Conservation (phyloP, 2,329 filamentous ascomycete genomes). For the Alternaria viburni region DNA sequence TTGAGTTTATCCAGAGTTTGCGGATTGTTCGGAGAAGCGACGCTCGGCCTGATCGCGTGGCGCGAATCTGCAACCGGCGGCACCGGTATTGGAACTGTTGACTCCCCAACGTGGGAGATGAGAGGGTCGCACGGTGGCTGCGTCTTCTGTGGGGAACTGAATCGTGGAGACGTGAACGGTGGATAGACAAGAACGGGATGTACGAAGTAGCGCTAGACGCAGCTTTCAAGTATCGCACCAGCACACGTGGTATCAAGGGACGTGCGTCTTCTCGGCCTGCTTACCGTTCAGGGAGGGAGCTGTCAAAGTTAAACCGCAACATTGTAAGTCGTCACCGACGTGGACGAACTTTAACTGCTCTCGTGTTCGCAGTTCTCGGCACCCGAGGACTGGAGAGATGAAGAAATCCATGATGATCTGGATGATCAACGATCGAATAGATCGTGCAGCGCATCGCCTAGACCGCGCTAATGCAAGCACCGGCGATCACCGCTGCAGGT, state of each 20-base stretch:
- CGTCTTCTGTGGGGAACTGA: not conserved
- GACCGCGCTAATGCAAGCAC: not conserved
- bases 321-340: not conserved
- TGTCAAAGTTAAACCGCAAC: not conserved
- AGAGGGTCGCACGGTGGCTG: not conserved
- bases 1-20: not conserved
- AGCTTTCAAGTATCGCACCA: not conserved
- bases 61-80: not conserved
- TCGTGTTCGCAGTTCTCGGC: not conserved
- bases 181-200: not conserved
- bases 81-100: not conserved
- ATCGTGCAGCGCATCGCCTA: not conserved
- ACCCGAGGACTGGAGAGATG: not conserved
- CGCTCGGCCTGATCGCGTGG: not conserved
- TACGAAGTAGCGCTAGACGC: not conserved
- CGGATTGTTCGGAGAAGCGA: not conserved
- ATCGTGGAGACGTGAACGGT: not conserved
- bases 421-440: not conserved
- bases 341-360: not conserved
- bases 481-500: not conserved
- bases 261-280: not conserved
- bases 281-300: not conserved
- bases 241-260: not conserved
- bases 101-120: not conserved
- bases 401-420: not conserved